Percentiles rank a stretch among this genome's conserved stretches.
Conservation (phyloP, 345 rosid species). For the Theobroma cacao region DNA sequence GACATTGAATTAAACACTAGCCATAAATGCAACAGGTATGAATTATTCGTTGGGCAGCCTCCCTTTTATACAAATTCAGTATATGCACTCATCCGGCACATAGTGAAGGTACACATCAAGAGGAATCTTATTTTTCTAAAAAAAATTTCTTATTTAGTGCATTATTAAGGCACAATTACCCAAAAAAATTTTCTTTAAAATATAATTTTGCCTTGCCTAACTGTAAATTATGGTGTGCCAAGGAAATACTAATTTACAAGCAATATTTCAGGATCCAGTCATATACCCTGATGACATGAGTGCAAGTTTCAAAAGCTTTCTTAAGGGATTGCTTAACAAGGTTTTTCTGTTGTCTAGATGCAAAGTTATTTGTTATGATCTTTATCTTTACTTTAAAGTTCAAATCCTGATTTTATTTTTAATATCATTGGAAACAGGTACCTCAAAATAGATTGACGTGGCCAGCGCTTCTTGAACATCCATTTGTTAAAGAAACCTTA, state of each 20-base stretch:
- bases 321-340: constrained; percentile 95
- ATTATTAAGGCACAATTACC: not conserved
- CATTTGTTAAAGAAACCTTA: constrained; percentile 76
- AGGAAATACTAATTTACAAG: constrained; percentile 35
- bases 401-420: not conserved
- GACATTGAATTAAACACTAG: constrained; percentile 9
- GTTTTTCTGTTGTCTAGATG: constrained; percentile 29
- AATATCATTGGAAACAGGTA: constrained; percentile 47
- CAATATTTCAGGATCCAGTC: constrained; percentile 80
- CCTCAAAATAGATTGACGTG: constrained; percentile 92
- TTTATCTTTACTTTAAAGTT: constrained; percentile 8
- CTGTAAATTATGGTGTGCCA: constrained; percentile 13
- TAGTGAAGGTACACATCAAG: constrained; percentile 70
- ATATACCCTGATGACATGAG: constrained; percentile 95
- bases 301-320: constrained; percentile 75
- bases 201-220: not conserved
- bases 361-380: not conserved
- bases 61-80: constrained; percentile 99
- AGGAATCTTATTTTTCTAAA: not conserved
- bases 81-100: constrained; percentile 92
- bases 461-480: constrained; percentile 95
- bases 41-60: constrained; percentile 94
- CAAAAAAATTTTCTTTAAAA: not conserved
- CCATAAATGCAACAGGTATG: constrained; percentile 59
- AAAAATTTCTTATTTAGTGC: not conserved